Evolutionary conservation across 1,139 yeast genomes (phyloP).

Genomic region (Maudiozyma humilis): DNA sequence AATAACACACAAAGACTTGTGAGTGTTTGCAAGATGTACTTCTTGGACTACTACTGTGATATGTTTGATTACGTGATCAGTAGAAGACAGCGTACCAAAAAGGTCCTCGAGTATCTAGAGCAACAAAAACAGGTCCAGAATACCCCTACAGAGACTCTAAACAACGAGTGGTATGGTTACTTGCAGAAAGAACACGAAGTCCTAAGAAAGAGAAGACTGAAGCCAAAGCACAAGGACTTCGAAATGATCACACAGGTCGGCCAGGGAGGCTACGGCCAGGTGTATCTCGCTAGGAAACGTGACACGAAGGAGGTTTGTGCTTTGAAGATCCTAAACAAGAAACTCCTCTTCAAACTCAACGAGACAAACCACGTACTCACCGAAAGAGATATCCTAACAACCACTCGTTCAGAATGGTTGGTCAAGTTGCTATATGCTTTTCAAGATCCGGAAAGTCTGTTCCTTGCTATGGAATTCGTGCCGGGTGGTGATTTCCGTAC

Average conservation of each 20-base stretch:
- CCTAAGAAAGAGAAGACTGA: conserved; percentile 78
- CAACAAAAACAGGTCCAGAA: conserved; percentile 36
- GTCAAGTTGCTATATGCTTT: conserved; percentile 90
- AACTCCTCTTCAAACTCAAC: conserved; percentile 75
- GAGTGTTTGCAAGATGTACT: conserved; percentile 70
- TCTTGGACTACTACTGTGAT: conserved; percentile 92
- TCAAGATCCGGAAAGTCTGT: conserved; percentile 85
- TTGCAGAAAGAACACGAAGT: conserved; percentile 77
- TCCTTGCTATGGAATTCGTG: conserved; percentile 96
- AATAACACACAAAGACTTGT: conserved; percentile 81
- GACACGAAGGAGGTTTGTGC: conserved; percentile 97
- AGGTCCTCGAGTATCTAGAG: conserved; percentile 52
- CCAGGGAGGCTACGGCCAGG: conserved; percentile 99
- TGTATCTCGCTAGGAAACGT: conserved; percentile 83
- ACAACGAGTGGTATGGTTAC: conserved; percentile 67
- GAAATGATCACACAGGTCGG: conserved; percentile 97
- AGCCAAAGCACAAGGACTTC: conserved; percentile 91
- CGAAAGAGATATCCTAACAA: conserved; percentile 91
- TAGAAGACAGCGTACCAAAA: conserved; percentile 68
- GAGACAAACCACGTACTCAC: conserved; percentile 94
- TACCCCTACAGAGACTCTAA: conserved; percentile 37
- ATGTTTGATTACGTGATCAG: conserved; percentile 87
- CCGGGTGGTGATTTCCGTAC: conserved; percentile 99
- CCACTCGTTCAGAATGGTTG: conserved; percentile 92
- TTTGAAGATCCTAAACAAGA: conserved; percentile 81